Base-by-base conservation (phyloP, 1,284 basidiomycete species). In the Austroboletus rostrupii region DNA sequence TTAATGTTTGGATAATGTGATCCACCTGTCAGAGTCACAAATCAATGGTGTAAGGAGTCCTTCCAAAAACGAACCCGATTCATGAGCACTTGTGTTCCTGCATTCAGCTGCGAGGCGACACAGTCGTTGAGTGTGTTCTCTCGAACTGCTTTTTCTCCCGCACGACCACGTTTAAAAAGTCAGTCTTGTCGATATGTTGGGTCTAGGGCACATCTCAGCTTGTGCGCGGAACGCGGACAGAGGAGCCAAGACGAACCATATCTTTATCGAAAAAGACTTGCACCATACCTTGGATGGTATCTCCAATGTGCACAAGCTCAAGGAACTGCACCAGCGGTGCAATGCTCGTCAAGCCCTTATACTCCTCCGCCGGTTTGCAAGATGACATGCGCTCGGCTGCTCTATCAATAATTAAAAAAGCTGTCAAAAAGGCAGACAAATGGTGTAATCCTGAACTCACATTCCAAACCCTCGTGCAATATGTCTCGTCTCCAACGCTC, bases 251-350 rank as follows among this genome's bases (percentile, higher is more conserved):
- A 48, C 77, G 26, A 49, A 89, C 90, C 64, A 98, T 73, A 62
- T 97, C 95, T 65, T 95, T 95, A 63, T 98, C 94, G 64, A 95
- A 99, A 70, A 96, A 99, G 2, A 98, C 96, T 59, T 98, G 92
- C 2, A 97, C 84, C 85, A 99, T 97, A 26, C 89, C 92, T 70
- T 95, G 92, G 45, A 99, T 97, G 17, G 92, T 99, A 67, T 99
- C 96, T 1, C 93, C 97, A 16, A 98, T 78, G 71, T 99, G 96
- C 0, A 97, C 95, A 16, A 99, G 77, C 73, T 98, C 96, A 60
- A 99, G 98, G 71, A 99, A 99, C 68, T 98, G 94, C 40, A 97
- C 74, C 2, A 99, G 71, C 0, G 96, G 94, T 0, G 93, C 92
- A 1, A 98, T 93, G 50, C 81, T 84, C 23, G 79, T 82, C 16